Evolutionary conservation across 2,329 filamentous ascomycete genomes (phyloP).

Genomic region (Alternaria arborescens): DNA sequence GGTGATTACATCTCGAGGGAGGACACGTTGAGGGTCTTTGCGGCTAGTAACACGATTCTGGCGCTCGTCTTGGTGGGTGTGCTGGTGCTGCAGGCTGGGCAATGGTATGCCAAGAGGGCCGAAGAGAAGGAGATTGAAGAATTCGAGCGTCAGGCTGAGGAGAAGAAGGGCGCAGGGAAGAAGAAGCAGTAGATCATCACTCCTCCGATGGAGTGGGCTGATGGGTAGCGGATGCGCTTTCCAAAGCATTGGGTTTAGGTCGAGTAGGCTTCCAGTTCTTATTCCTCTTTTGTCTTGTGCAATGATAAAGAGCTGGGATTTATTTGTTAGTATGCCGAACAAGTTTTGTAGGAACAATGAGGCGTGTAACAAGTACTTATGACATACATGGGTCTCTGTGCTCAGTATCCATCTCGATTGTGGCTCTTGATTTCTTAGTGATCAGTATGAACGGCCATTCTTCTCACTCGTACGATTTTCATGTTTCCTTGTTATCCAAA

Average conservation of each 20-base stretch:
- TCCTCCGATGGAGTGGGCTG: neutral
- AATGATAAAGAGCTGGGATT: neutral
- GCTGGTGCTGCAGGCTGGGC: slow-evolving; percentile 89
- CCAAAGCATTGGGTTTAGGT: neutral
- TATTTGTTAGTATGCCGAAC: neutral
- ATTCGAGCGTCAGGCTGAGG: slow-evolving; percentile 60
- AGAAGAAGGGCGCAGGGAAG: slow-evolving; percentile 44
- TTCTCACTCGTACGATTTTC: neutral
- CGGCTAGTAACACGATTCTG: slow-evolving; percentile 95
- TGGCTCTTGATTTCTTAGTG: neutral
- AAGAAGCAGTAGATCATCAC: slow-evolving; percentile 44
- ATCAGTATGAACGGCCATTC: neutral
- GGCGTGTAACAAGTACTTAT: neutral
- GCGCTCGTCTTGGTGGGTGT: slow-evolving; percentile 92
- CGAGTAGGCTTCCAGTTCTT: neutral
- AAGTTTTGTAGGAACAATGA: slow-evolving; percentile 1
- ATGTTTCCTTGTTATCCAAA: neutral
- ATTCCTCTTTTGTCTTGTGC: neutral
- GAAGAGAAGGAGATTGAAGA: slow-evolving; percentile 80
- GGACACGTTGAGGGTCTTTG: slow-evolving; percentile 88
- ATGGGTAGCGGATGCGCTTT: neutral
- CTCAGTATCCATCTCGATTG: neutral
- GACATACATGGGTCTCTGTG: neutral
- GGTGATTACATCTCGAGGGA: slow-evolving; percentile 80
- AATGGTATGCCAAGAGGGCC: slow-evolving; percentile 98